Conservation (phyloP, 805 yeast genomes). For the Wickerhamomyces kurtzmanii region DNA sequence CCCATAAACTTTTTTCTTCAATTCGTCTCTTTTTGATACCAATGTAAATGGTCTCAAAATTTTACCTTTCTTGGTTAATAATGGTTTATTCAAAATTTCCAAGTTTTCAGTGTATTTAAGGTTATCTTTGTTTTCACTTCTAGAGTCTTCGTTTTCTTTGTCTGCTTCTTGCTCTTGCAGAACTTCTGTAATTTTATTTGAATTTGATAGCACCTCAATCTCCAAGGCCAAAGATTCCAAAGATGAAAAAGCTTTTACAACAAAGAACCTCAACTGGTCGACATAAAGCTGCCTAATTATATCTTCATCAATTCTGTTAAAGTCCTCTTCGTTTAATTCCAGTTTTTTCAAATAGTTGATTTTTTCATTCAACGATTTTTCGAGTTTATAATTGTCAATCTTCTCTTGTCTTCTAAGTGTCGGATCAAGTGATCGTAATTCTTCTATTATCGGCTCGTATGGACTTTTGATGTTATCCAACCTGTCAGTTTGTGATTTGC, state of each 20-base stretch:
- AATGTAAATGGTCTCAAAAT: slow-evolving; percentile 80
- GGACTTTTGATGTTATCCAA: slow-evolving; percentile 22
- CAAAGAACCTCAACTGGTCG: slow-evolving; percentile 42
- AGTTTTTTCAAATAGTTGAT: slow-evolving; percentile 29
- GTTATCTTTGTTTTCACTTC: slow-evolving; percentile 18
- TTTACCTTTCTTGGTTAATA: slow-evolving; percentile 65
- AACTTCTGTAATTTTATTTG: slow-evolving; percentile 18
- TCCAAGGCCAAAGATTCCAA: slow-evolving; percentile 61
- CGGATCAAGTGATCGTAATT: slow-evolving; percentile 29
- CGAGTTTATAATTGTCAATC: slow-evolving; percentile 55
- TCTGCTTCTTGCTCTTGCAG: slow-evolving; percentile 9
- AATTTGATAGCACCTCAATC: slow-evolving; percentile 44
- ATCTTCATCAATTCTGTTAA: slow-evolving; percentile 51
- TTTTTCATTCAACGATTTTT: slow-evolving; percentile 39
- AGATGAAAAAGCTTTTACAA: slow-evolving; percentile 42
- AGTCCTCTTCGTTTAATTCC: slow-evolving; percentile 21
- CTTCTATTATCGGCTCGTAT: slow-evolving; percentile 25
- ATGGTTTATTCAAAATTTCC: slow-evolving; percentile 39
- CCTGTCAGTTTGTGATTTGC: slow-evolving; percentile 23
- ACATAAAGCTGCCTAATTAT: slow-evolving; percentile 41
- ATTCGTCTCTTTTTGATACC: slow-evolving; percentile 43
- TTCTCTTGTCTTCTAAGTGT: slow-evolving; percentile 54
- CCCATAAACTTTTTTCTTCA: slow-evolving; percentile 65
- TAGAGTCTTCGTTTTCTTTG: slow-evolving; percentile 4
- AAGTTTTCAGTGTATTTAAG: slow-evolving; percentile 55